Conservation (phyloP, 352 stramenopile genomes). For the Pythium insidiosum region DNA sequence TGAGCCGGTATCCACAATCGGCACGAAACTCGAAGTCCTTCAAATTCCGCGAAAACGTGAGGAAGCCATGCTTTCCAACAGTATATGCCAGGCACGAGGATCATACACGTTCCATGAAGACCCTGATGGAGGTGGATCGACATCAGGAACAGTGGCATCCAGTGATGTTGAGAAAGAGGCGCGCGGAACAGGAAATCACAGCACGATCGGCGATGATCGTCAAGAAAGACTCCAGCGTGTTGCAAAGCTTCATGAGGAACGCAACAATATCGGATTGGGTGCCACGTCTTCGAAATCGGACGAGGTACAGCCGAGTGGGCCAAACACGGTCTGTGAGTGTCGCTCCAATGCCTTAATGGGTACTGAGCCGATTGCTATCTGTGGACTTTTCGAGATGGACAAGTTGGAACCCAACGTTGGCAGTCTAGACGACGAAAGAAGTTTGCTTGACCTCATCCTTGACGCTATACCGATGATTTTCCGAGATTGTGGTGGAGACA, state of each 20-base stretch:
- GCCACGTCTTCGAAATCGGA: no score
- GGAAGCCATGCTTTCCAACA: slow-evolving; percentile 53
- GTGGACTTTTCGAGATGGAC: slow-evolving; percentile 75
- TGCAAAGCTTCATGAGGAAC: slow-evolving; percentile 56
- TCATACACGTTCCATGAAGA: slow-evolving; percentile 75
- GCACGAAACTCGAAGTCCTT: slow-evolving; percentile 30
- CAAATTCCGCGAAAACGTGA: slow-evolving; percentile 62
- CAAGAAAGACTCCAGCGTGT: slow-evolving; percentile 59
- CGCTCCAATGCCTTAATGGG: no score
- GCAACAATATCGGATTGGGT: slow-evolving; percentile 30
- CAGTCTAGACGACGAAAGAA: slow-evolving; percentile 70
- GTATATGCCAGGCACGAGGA: slow-evolving; percentile 54
- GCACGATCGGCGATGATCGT: slow-evolving; percentile 48
- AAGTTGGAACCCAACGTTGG: slow-evolving; percentile 64
- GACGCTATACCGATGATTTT: slow-evolving; percentile 85
- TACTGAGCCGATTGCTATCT: slow-evolving; percentile 34
- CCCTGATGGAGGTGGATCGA: slow-evolving; percentile 1
- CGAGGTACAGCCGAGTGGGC: no score
- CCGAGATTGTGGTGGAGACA: slow-evolving; percentile 76
- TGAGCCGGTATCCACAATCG: not conserved
- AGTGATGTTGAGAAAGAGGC: slow-evolving; percentile 14
- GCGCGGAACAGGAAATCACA: slow-evolving; percentile 43
- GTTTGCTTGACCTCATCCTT: slow-evolving; percentile 69
- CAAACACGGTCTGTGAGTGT: no score
- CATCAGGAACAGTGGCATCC: slow-evolving; percentile 2